Base-by-base conservation (phyloP, 1,284 basidiomycete genomes). In the Pterula multifida region DNA sequence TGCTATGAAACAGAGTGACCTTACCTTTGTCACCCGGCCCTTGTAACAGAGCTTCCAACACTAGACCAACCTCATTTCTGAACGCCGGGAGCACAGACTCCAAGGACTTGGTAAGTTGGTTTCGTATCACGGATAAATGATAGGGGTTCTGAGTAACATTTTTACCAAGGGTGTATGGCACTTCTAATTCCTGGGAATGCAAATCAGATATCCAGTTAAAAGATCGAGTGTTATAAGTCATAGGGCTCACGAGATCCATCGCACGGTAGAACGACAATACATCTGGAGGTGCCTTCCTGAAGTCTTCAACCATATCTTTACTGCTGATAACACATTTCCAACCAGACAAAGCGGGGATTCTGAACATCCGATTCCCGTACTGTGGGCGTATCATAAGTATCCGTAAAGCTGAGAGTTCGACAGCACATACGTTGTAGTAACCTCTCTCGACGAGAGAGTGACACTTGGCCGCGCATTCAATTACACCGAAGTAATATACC, bases 231-330 rank as follows among this genome's bases (percentile, higher is more conserved):
- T n/a, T 9, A 35, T 35, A n/a, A 35, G 32, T 11, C 11, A 35
- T 35, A 22, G 39, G 9, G 17, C 39, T 42, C 13, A 42, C 39
- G 39, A 42, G 9, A 22, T 42, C 17, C 13, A 42, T 22, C n/a
- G 39, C 39, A 6, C 9, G 9, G 45, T 47, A 25, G 45, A 47
- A 47, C 4, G 22, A 25, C 13, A 47, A 23, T 24, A n/a, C 15
- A 19, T 47, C 26, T 4, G 26, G 11, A 24, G 45, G 45, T 47
- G 45, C 45, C 22, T 47, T 47, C 23, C 45, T 24, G 26, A 47
- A n/a, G 6, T 47, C 45, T 47, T 47, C 45, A 17, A 47, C 19
- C 45, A 47, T 47, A 11, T 47, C 45, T 19, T 23, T 47, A n/a
- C 19, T 19, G 45, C 6, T 25, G 26, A 47, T 23, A 13, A 47